These are phyloP conservation scores for Ceratopteris richardii DNA, from an alignment of 75 land plant species.

Conservation along the genomic window DNA sequence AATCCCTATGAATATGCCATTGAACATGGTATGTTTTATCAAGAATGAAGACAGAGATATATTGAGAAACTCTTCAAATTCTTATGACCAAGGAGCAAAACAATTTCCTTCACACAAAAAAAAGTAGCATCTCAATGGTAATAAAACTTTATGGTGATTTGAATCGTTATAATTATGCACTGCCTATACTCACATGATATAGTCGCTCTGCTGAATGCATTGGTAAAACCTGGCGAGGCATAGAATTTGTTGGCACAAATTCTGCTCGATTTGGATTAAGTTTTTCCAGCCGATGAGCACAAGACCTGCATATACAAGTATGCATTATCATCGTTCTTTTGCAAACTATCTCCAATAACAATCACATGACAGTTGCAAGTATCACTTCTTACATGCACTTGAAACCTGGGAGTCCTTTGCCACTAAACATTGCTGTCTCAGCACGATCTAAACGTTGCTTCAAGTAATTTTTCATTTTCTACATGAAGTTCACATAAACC, in stretches of 20 bases:
- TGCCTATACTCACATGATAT: constrained; percentile 4
- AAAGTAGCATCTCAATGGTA: too few species aligned
- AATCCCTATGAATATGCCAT: too few species aligned
- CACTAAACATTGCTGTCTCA: constrained; percentile 5
- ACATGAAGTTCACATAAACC: too few species aligned
- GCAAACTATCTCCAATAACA: neutral
- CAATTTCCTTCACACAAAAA: too few species aligned
- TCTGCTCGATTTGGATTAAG: constrained; percentile 2
- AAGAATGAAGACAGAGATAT: too few species aligned
- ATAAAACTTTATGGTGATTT: too few species aligned
- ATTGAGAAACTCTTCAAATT: too few species aligned
- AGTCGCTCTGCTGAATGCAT: constrained; percentile 4
- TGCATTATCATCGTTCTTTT: neutral
- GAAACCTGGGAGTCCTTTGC: constrained; percentile 3
- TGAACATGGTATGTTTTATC: too few species aligned
- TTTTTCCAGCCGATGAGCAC: constrained; percentile 3
- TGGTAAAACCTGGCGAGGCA: constrained; percentile 1
- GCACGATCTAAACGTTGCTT: neutral
- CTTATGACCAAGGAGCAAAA: too few species aligned
- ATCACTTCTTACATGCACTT: neutral
- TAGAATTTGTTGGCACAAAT: neutral
- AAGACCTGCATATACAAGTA: neutral
- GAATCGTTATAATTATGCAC: too few species aligned
- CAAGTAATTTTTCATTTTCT: neutral
- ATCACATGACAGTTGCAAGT: neutral